Evolutionary conservation across 2,329 filamentous ascomycete genomes (phyloP).

Genomic region (Neofusicoccum cordaticola): DNA sequence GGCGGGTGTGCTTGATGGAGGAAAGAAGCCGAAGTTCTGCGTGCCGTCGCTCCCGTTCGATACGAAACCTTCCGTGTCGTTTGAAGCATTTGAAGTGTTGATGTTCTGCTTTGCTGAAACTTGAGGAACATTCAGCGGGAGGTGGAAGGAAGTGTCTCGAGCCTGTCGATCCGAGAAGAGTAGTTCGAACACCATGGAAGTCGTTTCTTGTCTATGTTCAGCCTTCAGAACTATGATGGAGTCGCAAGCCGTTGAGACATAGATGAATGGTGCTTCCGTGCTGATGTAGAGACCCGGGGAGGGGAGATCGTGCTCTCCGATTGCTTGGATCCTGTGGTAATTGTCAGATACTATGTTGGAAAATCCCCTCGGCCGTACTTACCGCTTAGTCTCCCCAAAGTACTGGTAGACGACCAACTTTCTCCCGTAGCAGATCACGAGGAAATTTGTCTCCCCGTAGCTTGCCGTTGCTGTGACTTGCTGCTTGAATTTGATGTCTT

Average conservation of each 20-base stretch:
- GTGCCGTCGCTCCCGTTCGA: not conserved
- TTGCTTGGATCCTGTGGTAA: not conserved
- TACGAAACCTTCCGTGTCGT: not conserved
- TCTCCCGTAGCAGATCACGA: conserved; percentile 28
- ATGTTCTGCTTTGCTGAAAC: not conserved
- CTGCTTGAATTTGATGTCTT: conserved; percentile 30
- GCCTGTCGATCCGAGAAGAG: conserved; percentile 32
- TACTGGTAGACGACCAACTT: conserved; percentile 31
- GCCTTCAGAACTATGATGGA: conserved; percentile 50
- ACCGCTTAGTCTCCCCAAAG: conserved; percentile 19
- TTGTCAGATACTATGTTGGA: not conserved
- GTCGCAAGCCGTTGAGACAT: conserved; percentile 54
- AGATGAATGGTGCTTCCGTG: conserved; percentile 46
- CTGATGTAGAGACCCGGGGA: conserved; percentile 53
- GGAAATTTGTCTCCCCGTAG: conserved; percentile 23
- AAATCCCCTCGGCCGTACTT: not conserved
- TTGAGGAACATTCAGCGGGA: conserved; percentile 21
- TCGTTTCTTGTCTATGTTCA: conserved; percentile 19
- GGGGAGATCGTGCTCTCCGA: conserved; percentile 39
- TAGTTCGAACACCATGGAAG: conserved; percentile 20
- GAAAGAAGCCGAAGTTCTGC: not conserved
- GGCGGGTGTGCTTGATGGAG: not conserved
- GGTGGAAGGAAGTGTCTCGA: conserved; percentile 28
- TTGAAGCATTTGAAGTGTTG: not conserved
- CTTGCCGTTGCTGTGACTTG: conserved; percentile 33